Conservation (phyloP, 106 monocot species). For the Acanthochlamys bracteata region DNA sequence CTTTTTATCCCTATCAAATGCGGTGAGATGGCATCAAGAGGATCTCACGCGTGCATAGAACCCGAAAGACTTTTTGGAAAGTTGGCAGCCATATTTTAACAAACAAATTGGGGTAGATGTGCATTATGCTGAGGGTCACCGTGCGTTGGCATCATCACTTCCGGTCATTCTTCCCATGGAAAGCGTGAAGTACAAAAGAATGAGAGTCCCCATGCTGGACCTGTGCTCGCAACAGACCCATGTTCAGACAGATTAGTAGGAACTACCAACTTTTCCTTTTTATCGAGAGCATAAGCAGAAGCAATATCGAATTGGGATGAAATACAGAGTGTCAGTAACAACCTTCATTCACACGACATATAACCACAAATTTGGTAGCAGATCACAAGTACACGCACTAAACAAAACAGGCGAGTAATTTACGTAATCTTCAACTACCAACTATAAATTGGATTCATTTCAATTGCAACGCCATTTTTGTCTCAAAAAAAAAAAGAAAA, state of each 20-base stretch:
- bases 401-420: no score
- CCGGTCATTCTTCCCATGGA: slow-evolving; percentile 41
- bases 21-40: background rate
- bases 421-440: no score
- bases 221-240: slow-evolving; percentile 20
- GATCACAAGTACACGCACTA: no score
- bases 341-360: no score
- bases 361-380: no score
- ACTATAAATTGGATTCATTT: no score
- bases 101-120: background rate
- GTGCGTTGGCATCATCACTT: slow-evolving; percentile 10
- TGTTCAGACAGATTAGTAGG: background rate
- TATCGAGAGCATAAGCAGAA: no score
- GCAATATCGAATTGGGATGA: no score
- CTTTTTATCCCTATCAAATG: background rate
- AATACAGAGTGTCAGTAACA: no score
- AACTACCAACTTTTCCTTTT: no score
- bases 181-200: slow-evolving; percentile 76
- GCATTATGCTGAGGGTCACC: slow-evolving; percentile 12
- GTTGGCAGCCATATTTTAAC: background rate
- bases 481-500: no score
- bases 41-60: background rate
- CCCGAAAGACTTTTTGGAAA: background rate
- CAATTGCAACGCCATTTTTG: no score
- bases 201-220: slow-evolving; percentile 81